Conservation (phyloP, 148 eudicot genomes). For the Rhododendron simsii region DNA sequence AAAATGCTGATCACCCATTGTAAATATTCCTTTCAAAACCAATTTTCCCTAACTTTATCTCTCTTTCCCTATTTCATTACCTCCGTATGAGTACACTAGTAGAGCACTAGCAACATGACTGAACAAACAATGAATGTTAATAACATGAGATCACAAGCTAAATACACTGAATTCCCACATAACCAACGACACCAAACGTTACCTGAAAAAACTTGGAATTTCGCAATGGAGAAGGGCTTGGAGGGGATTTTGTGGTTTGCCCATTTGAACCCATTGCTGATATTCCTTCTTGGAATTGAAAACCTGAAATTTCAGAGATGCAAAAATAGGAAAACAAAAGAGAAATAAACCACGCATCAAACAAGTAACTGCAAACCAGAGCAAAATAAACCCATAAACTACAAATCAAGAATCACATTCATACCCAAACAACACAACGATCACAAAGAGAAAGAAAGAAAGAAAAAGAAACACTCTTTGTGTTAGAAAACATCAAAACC, state of each 20-base stretch:
- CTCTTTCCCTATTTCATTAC: background rate
- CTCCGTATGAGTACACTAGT: background rate
- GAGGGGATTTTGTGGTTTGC: slow-evolving; percentile 18
- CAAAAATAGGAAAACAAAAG: background rate
- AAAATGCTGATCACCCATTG: background rate
- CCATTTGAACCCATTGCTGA: slow-evolving; percentile 26
- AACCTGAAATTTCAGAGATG: slow-evolving; percentile 6
- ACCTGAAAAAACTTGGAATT: slow-evolving; percentile 26
- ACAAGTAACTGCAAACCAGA: background rate
- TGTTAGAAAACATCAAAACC: background rate
- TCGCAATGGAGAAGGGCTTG: slow-evolving; percentile 21
- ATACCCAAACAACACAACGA: background rate
- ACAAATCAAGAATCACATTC: background rate
- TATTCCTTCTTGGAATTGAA: slow-evolving; percentile 10
- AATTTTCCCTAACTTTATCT: background rate
- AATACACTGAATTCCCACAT: background rate
- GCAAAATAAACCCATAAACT: background rate
- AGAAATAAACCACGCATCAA: background rate
- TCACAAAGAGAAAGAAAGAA: background rate
- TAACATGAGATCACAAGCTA: background rate
- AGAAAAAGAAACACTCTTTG: background rate
- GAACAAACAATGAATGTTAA: background rate
- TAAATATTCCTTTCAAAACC: background rate
- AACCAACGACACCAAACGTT: background rate
- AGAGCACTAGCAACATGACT: background rate